Evolutionary conservation across 1,139 yeast species (phyloP), one percentile per base, ranked within the genome.

Genomic region (Geotrichum histeridarum): DNA sequence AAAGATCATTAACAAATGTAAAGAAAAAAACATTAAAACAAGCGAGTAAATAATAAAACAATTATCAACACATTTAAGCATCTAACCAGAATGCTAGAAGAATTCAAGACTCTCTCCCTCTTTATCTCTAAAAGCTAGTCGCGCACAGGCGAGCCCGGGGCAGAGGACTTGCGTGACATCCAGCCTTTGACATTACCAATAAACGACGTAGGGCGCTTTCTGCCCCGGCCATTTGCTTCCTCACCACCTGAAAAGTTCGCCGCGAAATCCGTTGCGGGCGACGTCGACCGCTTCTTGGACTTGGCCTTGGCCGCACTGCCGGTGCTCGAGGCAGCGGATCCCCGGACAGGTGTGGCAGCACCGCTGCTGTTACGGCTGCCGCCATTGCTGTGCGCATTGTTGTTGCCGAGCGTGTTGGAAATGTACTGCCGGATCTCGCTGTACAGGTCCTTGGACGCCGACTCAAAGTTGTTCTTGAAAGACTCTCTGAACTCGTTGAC

Each of bases 401-500:
- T 51, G 30, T 53, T 50, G 30, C 59, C 60, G 46, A 63, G 61
- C 18, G 61, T 63, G 14, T 58, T 62, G 4, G 65, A 57, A 45
- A 64, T 74, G 73, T 76, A 79, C 67, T 75, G 75, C 68, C 89
- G 73, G 63, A 85, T 82, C 67, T 90, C 95, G 61, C 86, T 83
- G 69, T 89, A 88, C 56, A 89, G 73, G 69, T 89, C 96, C 64
- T 83, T 81, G 14, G 95, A 84, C 7, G 85, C 86, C 62, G 81
- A 82, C 68, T 86, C 87, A 62, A 87, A 72, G 65, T 82, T 83
- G 64, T 86, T 83, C 68, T 82, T 86, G 71, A 84, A 82, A 80
- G 95, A 87, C 67, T 88, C 81, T 63, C 97, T 78, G 73, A 93
- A 91, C 63, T 90, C 96, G 60, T 76, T 81, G 58, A 93, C 85